Evolutionary conservation across 139 green algal species (phyloP), one percentile per base, ranked within the genome.

Genomic region (Chlamydomonas sp.): DNA sequence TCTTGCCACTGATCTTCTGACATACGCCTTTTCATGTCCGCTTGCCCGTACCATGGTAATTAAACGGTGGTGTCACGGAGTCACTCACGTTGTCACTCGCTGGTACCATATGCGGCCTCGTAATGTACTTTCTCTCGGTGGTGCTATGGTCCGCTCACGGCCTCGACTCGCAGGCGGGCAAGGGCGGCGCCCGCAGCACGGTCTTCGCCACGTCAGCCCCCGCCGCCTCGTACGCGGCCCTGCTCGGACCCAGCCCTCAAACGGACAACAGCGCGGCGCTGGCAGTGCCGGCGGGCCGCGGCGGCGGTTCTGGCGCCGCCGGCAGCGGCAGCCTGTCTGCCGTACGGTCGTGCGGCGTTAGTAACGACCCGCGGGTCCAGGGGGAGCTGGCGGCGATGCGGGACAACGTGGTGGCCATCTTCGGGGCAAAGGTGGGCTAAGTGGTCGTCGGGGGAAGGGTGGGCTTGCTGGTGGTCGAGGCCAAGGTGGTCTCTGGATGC

Each of bases 321-420:
- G 31, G 31, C 31, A 49, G 31, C 8, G 82, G 82, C 3, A 64
- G 71, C 82, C 60, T 86, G 74, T 9, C 17, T 1, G 14, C 58
- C 12, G 71, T 63, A 4, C 1, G 72, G 17, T 49, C 31, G 31
- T 49, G 14, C 74, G 61, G 59, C 80, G 8, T 77, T 60, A 49
- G 31, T 49, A 49, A 49, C 64, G 79, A 84, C 79, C 79, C 63
- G 5, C 80, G 49, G 80, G 69, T 84, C n/a, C 1, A 5, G 58
- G 82, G 60, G 3, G 57, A 71, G 63, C 83, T 88, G 63, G 83
- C 88, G 15, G 82, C 62, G 7, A 31, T 98, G 57, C 89, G 88
- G 8, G 94, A 96, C 60, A 97, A 97, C 73, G 88, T 99, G 16
- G 90, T 95, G 7, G 88, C 94, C 3, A 92, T 99, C 15, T 97